phyloP scores from a whole-genome alignment of 768 basidiomycete genomes.

The Heimioporus sp. region DNA sequence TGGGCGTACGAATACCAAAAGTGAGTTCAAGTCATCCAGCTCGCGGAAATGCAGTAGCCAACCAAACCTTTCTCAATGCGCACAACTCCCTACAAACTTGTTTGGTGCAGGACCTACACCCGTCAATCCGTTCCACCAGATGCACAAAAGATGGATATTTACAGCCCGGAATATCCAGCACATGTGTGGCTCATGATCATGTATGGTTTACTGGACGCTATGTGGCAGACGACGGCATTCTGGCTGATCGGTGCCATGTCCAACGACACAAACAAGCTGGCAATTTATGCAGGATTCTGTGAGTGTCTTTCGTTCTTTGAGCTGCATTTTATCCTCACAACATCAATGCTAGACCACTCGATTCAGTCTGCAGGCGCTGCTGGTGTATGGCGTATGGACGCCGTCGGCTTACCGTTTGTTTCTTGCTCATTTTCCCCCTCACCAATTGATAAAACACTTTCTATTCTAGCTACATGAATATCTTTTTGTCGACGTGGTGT shows the following conservation, averaged over 20 bases:
- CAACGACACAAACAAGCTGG: conserved; percentile 73
- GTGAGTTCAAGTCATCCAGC: conserved; percentile 34
- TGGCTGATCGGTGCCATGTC: conserved; percentile 85
- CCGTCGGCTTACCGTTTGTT: conserved; percentile 52
- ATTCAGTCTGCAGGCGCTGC: conserved; percentile 75
- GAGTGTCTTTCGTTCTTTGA: conserved; percentile 23
- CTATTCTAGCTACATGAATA: conserved; percentile 52
- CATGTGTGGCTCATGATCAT: conserved; percentile 62
- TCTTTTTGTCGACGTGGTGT: conserved; percentile 71
- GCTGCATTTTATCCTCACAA: conserved; percentile 5
- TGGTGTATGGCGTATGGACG: conserved; percentile 70
- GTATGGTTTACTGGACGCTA: conserved; percentile 70
- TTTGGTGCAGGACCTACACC: conserved; percentile 48
- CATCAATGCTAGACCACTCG: conserved; percentile 51
- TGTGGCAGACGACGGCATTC: conserved; percentile 80
- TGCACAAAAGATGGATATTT: conserved; percentile 55
- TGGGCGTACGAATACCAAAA: conserved; percentile 78
- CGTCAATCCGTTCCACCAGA: conserved; percentile 45
- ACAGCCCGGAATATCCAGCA: conserved; percentile 13
- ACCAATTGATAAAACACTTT: too few species aligned
- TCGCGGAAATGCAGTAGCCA: background rate
- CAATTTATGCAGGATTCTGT: conserved; percentile 80
- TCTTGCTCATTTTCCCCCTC: background rate
- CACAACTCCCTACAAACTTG: background rate
- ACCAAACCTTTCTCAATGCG: background rate